phyloP scores from a whole-genome alignment of 345 rosid species.

The Syzygium oleosum region DNA sequence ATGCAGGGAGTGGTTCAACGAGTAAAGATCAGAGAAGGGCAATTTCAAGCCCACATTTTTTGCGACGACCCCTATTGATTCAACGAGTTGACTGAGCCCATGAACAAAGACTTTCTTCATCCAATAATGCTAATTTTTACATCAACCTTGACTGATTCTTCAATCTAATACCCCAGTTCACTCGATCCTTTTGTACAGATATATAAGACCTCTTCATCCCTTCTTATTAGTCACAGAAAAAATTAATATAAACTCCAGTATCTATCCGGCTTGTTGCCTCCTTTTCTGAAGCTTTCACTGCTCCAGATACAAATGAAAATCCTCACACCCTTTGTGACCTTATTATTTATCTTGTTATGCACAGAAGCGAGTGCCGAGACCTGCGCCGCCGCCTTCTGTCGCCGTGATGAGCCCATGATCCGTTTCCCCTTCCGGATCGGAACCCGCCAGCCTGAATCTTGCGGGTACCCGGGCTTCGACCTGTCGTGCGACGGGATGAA shows the following conservation, averaged over 20 bases:
- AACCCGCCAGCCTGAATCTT: constrained; percentile 22
- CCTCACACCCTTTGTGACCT: not conserved
- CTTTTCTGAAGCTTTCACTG: not conserved
- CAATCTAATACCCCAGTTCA: not conserved
- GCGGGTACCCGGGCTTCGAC: constrained; percentile 52
- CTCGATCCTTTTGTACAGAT: not conserved
- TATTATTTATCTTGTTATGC: not conserved
- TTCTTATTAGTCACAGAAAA: not conserved
- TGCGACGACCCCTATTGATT: not conserved
- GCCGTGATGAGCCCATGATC: constrained; percentile 23
- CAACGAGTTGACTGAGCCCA: not conserved
- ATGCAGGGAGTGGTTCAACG: not conserved
- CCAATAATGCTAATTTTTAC: not conserved
- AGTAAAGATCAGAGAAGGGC: not conserved
- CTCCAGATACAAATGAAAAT: not conserved
- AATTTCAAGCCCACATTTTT: not conserved
- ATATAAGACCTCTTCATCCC: not conserved
- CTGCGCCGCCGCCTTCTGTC: constrained; percentile 31
- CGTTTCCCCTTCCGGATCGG: constrained; percentile 56
- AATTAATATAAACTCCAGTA: not conserved
- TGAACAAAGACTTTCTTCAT: not conserved
- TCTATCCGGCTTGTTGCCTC: not conserved
- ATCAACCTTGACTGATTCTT: not conserved
- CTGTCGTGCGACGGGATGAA: constrained; percentile 37
- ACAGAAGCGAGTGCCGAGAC: not conserved